These are phyloP conservation scores for Ceratobasidium sp. DNA, from an alignment of 1,284 basidiomycete genomes.

Conservation along the genomic window DNA sequence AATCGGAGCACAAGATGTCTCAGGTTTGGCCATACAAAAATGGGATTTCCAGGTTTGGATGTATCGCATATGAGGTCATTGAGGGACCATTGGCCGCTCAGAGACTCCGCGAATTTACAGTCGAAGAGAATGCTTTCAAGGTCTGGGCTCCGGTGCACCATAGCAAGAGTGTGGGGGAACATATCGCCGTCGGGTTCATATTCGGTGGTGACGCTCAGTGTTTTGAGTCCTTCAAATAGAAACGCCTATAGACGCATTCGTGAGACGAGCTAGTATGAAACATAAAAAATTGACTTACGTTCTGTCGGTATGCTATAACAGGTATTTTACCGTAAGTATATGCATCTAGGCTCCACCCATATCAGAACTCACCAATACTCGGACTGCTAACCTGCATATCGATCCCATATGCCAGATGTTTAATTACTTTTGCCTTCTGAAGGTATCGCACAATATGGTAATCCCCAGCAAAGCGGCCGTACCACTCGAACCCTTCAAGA, in stretches of 20 bases:
- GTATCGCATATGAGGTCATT: constrained; percentile 11
- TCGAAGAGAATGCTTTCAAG: constrained; percentile 19
- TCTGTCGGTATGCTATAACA: constrained; percentile 3
- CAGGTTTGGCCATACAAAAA: constrained; percentile 34
- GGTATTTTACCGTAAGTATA: too few relatives aligned
- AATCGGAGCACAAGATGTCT: constrained; percentile 7
- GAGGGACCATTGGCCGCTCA: constrained; percentile 18
- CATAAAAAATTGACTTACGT: not conserved
- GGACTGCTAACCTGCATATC: not conserved
- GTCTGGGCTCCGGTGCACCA: constrained; percentile 15
- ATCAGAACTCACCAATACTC: constrained; percentile 3
- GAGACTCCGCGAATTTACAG: constrained; percentile 28
- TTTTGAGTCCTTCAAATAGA: constrained; percentile 8
- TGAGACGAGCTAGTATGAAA: not conserved
- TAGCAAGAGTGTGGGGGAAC: not conserved
- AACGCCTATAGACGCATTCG: constrained; percentile 15
- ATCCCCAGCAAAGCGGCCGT: constrained; percentile 33
- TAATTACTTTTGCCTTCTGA: constrained; percentile 5
- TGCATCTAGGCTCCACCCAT: too few relatives aligned
- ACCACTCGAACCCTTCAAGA: constrained; percentile 21
- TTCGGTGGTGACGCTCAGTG: constrained; percentile 5
- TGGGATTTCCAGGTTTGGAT: not conserved
- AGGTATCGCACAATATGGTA: constrained; percentile 21
- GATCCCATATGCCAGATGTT: constrained; percentile 22
- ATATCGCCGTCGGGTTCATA: constrained; percentile 9